A percentile compares a stretch with the other conserved stretches of the same genome.
Evolutionary conservation across 768 basidiomycete species (phyloP).

Genomic region (Boletus fagicola): DNA sequence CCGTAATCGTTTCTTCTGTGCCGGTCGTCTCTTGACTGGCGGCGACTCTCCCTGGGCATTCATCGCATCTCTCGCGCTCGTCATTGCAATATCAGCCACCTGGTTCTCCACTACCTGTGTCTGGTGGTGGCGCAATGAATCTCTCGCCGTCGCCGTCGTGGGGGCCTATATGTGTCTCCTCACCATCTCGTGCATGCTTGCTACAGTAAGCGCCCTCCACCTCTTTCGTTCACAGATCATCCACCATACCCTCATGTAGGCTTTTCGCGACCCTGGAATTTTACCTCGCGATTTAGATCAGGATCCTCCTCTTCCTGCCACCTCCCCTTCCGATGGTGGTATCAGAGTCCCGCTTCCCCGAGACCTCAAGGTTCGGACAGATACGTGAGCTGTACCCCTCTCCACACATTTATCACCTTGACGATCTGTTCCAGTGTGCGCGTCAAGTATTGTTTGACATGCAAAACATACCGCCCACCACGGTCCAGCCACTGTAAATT

Average conservation of each 20-base stretch:
- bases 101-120: slow-evolving; percentile 90
- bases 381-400: slow-evolving; percentile 53
- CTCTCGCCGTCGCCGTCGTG: slow-evolving; percentile 66
- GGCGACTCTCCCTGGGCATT: slow-evolving; percentile 88
- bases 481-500: slow-evolving; percentile 95
- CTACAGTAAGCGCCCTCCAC: slow-evolving; percentile 53
- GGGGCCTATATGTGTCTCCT: slow-evolving; percentile 63
- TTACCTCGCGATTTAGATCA: slow-evolving; percentile 85
- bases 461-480: slow-evolving; percentile 89
- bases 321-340: slow-evolving; percentile 61
- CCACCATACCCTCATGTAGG: slow-evolving; percentile 38
- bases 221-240: neutral
- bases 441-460: slow-evolving; percentile 93
- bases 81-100: slow-evolving; percentile 66
- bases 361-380: slow-evolving; percentile 75
- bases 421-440: slow-evolving; percentile 55
- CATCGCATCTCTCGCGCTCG: slow-evolving; percentile 55
- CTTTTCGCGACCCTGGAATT: slow-evolving; percentile 83
- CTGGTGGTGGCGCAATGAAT: slow-evolving; percentile 85
- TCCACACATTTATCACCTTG: neutral
- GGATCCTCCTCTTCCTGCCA: slow-evolving; percentile 72
- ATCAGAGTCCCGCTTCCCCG: slow-evolving; percentile 68
- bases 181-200: slow-evolving; percentile 71
- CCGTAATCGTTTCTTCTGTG: slow-evolving; percentile 70
- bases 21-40: slow-evolving; percentile 74